Evolutionary conservation across 139 green algal genomes (phyloP), one percentile per base, ranked within the genome.

Genomic region (Chlorella sp.): DNA sequence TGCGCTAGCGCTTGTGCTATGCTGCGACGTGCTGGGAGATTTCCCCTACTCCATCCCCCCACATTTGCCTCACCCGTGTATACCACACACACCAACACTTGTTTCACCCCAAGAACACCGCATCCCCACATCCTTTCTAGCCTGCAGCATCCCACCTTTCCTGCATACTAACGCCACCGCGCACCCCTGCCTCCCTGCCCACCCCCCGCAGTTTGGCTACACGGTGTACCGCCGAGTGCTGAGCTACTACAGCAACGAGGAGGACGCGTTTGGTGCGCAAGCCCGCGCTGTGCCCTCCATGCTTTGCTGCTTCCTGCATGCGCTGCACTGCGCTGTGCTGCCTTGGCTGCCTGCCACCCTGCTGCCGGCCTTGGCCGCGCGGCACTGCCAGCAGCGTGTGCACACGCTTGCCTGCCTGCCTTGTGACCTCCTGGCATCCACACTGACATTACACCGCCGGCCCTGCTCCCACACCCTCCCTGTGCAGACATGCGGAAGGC

Each of bases 401-500:
- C 61, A 11, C 40, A 32, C 39, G 19, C 2, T 39, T 15, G 42
- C 30, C 24, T 3, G 80, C 14, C 80, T 30, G 48, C 42, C 26
- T 83, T 12, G 16, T 39, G 14, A 0, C 39, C 4, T 53, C 32
- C 30, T 73, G 69, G 40, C 22, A 26, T 68, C 30, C 78, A 24
- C 2, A 64, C 39, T 12, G 75, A 84, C 3, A 42, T 40, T 61
- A 21, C 37, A 36, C 21, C 77, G 12, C 73, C 73, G 18, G 12
- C 14, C 36, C 19, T 30, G 37, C 37, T 34, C 9, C 4, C 78
- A 4, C 26, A 69, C 80, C 80, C 48, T 39, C 32, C 68, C 40
- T 9, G 1, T 88, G 84, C 89, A 95, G 97, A 99, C 92, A 99
- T 99, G 97, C 92, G 98, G 0, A 99, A 99, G 84, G 96, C 98